A percentile compares a stretch with the other conserved stretches of the same genome.
phyloP scores from a whole-genome alignment of 441 rosid species.

The Cnidoscolus chayamansa region DNA sequence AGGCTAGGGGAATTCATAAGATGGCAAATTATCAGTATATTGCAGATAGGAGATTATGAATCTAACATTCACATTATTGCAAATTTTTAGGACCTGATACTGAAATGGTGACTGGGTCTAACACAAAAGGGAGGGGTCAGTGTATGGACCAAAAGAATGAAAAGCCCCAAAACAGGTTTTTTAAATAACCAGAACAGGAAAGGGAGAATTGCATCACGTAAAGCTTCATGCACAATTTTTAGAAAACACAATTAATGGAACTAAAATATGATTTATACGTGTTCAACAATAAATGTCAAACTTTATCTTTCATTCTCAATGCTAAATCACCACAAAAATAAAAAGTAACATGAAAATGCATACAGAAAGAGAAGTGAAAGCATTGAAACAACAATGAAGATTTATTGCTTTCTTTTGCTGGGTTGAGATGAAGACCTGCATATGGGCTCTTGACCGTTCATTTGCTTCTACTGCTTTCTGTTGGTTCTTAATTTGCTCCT shows the following conservation, averaged over 20 bases:
- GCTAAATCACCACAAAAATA: too few species aligned
- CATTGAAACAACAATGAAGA: conserved; percentile 13
- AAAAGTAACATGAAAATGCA: not conserved
- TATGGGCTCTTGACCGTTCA: conserved; percentile 78
- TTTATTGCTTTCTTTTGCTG: conserved; percentile 11
- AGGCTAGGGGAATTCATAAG: not conserved
- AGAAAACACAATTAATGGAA: not conserved
- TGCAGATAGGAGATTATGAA: not conserved
- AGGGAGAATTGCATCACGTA: not conserved
- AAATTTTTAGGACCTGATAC: conserved; percentile 7
- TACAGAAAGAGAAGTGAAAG: not conserved
- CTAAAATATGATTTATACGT: not conserved
- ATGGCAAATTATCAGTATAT: conserved; percentile 6
- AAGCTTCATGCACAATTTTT: not conserved
- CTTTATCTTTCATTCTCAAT: not conserved
- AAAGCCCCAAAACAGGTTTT: not conserved
- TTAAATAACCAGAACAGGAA: not conserved
- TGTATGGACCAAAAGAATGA: not conserved
- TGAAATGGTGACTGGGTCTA: not conserved
- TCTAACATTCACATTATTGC: not conserved
- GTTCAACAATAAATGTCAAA: not conserved
- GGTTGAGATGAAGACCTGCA: conserved; percentile 65
- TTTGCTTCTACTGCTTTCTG: conserved; percentile 85
- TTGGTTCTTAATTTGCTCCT: conserved; percentile 84
- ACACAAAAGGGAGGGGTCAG: not conserved